A percentile compares a stretch with the other conserved stretches of the same genome.
Evolutionary conservation across 495 filamentous ascomycete genomes (phyloP).

Genomic region (Penicillium cataractarum): DNA sequence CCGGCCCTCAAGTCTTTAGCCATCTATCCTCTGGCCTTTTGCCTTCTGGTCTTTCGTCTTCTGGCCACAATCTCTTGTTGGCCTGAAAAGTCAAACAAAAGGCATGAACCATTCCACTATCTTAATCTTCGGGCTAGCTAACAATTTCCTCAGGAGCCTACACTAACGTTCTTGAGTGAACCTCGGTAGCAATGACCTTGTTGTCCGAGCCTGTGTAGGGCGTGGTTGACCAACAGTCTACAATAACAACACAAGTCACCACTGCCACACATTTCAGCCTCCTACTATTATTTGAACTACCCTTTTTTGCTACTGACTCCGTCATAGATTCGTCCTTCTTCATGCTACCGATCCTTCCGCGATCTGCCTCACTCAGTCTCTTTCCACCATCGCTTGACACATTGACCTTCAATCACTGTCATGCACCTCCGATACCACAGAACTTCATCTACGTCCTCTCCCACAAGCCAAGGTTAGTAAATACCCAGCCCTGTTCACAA

Average conservation of each 20-base stretch:
- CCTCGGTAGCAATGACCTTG: neutral
- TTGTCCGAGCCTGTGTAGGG: neutral
- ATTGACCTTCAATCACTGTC: neutral
- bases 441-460: neutral
- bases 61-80: neutral
- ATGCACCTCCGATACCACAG: neutral
- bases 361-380: neutral
- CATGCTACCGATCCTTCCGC: neutral
- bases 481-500: neutral
- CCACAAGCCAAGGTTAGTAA: neutral
- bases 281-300: neutral
- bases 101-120: neutral
- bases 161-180: slow-evolving; percentile 2
- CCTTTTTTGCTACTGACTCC: neutral
- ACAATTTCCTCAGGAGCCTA: neutral
- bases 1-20: too few relatives aligned
- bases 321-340: neutral
- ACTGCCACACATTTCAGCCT: neutral
- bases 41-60: too few relatives aligned
- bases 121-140: neutral
- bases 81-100: neutral
- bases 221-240: neutral
- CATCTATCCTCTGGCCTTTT: too few relatives aligned
- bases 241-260: too few relatives aligned
- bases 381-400: neutral